A percentile compares a stretch with the other conserved stretches of the same genome.
phyloP scores from a whole-genome alignment of 2,329 filamentous ascomycete species.

The Nothopassalora personata region DNA sequence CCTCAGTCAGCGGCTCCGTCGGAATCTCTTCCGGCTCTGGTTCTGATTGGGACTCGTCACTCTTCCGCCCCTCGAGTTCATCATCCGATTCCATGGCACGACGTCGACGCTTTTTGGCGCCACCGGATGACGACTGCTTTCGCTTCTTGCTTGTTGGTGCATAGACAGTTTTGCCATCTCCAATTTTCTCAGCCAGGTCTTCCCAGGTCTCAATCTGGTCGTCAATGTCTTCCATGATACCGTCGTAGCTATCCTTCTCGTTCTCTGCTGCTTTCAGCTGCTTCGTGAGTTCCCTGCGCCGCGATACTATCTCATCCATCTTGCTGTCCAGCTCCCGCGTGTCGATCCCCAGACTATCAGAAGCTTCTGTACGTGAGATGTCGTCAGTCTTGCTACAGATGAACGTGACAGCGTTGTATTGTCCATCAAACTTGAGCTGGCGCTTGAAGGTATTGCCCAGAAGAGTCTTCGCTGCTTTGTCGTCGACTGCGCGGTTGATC shows the following conservation, averaged over 20 bases:
- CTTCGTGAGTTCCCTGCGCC: conserved; percentile 19
- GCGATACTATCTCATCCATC: conserved; percentile 23
- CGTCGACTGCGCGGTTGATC: conserved; percentile 56
- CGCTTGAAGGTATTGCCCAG: conserved; percentile 54
- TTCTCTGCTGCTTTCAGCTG: conserved; percentile 31
- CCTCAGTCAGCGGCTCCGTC: conserved; percentile 36
- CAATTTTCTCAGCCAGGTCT: conserved; percentile 33
- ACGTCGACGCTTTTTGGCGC: conserved; percentile 12
- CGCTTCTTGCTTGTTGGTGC: conserved; percentile 28
- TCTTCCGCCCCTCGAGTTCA: conserved; percentile 12
- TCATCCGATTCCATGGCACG: conserved; percentile 25
- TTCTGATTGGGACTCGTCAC: not conserved
- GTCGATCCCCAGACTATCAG: conserved; percentile 35
- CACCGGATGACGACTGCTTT: conserved; percentile 28
- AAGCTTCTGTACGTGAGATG: conserved; percentile 47
- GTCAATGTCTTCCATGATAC: conserved; percentile 35
- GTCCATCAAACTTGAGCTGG: conserved; percentile 56
- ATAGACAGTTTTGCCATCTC: conserved; percentile 41
- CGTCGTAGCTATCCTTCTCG: conserved; percentile 32
- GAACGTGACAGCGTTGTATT: conserved; percentile 52
- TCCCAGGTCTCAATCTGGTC: conserved; percentile 46
- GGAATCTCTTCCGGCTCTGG: conserved; percentile 16
- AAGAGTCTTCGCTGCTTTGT: conserved; percentile 53
- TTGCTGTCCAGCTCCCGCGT: conserved; percentile 25
- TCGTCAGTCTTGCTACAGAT: conserved; percentile 62